Percentiles rank a stretch among this genome's conserved stretches.
Conservation (phyloP, 202 grass and related monocot species). For the Digitaria exilis region DNA sequence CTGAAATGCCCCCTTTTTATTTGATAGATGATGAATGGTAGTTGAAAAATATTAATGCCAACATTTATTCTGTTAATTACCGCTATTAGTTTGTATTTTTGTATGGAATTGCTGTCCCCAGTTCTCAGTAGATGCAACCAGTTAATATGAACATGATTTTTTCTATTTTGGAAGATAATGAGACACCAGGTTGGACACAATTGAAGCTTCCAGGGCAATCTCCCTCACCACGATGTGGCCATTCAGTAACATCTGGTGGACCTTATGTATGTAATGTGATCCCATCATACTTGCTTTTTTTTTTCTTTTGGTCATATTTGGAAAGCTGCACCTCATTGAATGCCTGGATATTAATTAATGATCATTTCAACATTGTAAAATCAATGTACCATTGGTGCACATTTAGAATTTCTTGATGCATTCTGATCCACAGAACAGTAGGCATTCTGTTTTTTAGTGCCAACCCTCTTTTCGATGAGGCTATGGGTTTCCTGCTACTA, state of each 20-base stretch:
- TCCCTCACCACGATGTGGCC: conserved; percentile 79
- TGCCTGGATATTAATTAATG: background rate
- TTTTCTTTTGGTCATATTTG: background rate
- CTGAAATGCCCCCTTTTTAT: conserved; percentile 28
- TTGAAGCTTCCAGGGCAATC: conserved; percentile 90
- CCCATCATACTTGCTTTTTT: background rate
- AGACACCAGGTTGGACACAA: conserved; percentile 90
- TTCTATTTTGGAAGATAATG: conserved; percentile 67
- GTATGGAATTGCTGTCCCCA: background rate
- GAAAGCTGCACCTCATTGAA: conserved; percentile 14
- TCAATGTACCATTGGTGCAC: background rate
- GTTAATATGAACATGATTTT: conserved; percentile 17
- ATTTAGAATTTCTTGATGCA: conserved; percentile 3
- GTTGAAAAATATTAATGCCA: background rate
- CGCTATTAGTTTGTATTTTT: conserved; percentile 23
- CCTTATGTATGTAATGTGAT: conserved; percentile 80
- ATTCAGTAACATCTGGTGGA: conserved; percentile 90
- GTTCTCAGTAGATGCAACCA: conserved; percentile 11
- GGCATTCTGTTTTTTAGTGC: conserved; percentile 2
- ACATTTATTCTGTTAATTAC: background rate
- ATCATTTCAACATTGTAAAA: background rate
- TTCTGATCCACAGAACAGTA: background rate
- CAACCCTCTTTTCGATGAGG: background rate
- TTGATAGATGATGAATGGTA: conserved; percentile 1
- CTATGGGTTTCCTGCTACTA: background rate